Evolutionary conservation across 148 eudicot genomes (phyloP), one percentile per base, ranked within the genome.

Genomic region (Silene latifolia): DNA sequence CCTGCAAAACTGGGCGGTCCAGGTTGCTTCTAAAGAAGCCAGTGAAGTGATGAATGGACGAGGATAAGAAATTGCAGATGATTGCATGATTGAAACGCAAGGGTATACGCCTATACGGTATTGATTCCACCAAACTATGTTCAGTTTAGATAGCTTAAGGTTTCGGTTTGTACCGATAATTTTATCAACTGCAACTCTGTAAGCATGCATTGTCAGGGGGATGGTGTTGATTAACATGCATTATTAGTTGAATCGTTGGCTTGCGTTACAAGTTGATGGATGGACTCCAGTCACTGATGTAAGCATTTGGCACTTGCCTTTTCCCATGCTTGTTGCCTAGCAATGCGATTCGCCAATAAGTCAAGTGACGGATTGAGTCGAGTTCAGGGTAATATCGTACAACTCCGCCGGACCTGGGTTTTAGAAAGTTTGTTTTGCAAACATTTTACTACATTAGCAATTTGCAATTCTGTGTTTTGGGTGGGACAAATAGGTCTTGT

Each of bases 111-210:
- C n/a, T 9, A 58, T 42, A 17, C 42, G 53, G 21, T 32, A 3
- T 39, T 47, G 60, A 77, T 46, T 70, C 61, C 24, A 11, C 39
- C 19, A n/a, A 25, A 39, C 21, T 69, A 32, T 69, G 79, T 15
- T 51, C 62, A 39, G 79, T 69, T 76, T 59, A 70, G 74, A 68
- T 69, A 59, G 68, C 68, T 47, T 69, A 46, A 60, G 7, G n/a
- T 60, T 77, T 32, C 29, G 19, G 18, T 69, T 24, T 27, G 44
- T 35, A 27, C 44, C 19, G 46, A n/a, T n/a, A 32, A 76, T 76
- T 72, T 3, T 57, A 39, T 67, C 48, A 60, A 35, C 56, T 57
- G 78, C 2, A 51, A 51, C 17, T 39, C 44, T 39, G 17, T 67
- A 53, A 76, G 66, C 66, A 76, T 42, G 78, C 78, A 67, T 61